Evolutionary conservation across 2,329 filamentous ascomycete genomes (phyloP).

Genomic region (Claviceps africana): DNA sequence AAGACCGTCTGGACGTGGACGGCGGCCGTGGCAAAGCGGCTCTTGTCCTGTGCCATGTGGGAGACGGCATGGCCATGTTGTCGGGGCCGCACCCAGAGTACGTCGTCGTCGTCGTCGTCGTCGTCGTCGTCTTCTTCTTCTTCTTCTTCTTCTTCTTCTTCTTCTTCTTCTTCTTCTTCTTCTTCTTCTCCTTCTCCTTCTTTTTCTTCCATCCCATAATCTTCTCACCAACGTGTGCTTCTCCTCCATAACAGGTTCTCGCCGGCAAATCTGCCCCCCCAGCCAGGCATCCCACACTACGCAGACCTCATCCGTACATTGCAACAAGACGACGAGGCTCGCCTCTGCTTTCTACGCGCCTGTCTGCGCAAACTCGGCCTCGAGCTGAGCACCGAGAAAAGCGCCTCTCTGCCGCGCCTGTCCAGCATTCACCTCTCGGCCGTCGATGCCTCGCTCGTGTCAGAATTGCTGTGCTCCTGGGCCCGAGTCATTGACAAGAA

Average conservation of each 20-base stretch:
- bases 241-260: slow-evolving; percentile 52
- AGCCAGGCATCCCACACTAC: slow-evolving; percentile 55
- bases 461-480: slow-evolving; percentile 51
- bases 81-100: slow-evolving; percentile 90
- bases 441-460: slow-evolving; percentile 46
- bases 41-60: slow-evolving; percentile 69
- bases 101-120: no score
- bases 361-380: slow-evolving; percentile 71
- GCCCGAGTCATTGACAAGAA: slow-evolving; percentile 53
- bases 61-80: slow-evolving; percentile 63
- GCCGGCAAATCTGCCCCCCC: slow-evolving; percentile 57
- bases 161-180: background rate
- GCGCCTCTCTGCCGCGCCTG: slow-evolving; percentile 58
- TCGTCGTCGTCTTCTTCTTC: no score
- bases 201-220: background rate
- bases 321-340: slow-evolving; percentile 51
- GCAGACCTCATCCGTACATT: slow-evolving; percentile 54
- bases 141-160: background rate
- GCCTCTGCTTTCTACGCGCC: slow-evolving; percentile 63
- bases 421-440: slow-evolving; percentile 75
- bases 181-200: background rate
- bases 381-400: slow-evolving; percentile 53
- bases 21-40: slow-evolving; percentile 62
- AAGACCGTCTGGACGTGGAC: slow-evolving; percentile 60
- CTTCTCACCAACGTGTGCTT: slow-evolving; percentile 1